These are phyloP conservation scores for Aphanomyces stellatus DNA, from an alignment of 352 stramenopile species.

Conservation along the genomic window DNA sequence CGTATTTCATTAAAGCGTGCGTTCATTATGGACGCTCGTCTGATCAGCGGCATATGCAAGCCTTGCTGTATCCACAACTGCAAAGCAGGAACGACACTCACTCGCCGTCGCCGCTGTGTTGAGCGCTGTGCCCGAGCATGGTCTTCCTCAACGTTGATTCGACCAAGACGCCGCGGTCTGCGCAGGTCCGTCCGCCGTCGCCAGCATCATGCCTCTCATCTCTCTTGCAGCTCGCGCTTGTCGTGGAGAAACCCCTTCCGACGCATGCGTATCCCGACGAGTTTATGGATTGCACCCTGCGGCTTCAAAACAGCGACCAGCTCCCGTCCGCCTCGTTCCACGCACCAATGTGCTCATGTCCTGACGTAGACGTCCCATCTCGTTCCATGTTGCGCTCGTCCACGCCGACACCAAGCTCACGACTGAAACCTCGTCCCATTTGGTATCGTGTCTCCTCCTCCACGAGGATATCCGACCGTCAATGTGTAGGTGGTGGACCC, in stretches of 20 bases:
- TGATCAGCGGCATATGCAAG: neutral
- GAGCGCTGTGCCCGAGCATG: neutral
- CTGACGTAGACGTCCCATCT: neutral
- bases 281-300: conserved; percentile 11
- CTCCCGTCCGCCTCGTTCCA: neutral
- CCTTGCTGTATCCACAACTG: neutral
- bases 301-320: neutral
- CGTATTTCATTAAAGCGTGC: neutral
- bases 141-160: neutral
- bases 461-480: neutral
- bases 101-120: neutral
- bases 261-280: conserved; percentile 1
- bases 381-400: conserved; percentile 14
- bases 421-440: conserved; percentile 1
- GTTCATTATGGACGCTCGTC: neutral
- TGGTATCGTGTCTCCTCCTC: neutral
- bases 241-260: neutral
- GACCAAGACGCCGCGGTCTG: neutral
- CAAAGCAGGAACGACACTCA: neutral
- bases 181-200: neutral
- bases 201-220: neutral
- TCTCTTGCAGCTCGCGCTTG: neutral
- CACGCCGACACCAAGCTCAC: conserved; percentile 16
- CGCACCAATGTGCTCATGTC: neutral
- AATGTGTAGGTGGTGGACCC: neutral